Evolutionary conservation across 371 early-diverging fungal genomes (phyloP).

Genomic region (Lichtheimia corymbifera): DNA sequence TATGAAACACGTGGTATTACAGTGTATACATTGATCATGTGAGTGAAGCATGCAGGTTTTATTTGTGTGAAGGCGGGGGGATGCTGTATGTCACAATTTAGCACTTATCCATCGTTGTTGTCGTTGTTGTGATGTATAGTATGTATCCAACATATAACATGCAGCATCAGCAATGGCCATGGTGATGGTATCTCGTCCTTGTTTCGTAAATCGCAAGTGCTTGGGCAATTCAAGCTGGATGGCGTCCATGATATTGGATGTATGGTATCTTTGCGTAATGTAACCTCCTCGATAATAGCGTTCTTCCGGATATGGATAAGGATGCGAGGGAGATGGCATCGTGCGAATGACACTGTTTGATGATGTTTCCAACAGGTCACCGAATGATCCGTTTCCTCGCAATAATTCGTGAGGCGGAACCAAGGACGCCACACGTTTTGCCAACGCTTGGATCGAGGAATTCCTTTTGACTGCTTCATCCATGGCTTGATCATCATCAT

Average conservation of each 20-base stretch:
- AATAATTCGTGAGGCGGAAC: neutral
- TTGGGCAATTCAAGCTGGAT: neutral
- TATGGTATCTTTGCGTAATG: neutral
- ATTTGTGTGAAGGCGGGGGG: too few relatives aligned
- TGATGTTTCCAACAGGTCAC: neutral
- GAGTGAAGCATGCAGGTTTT: too few relatives aligned
- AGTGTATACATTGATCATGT: too few relatives aligned
- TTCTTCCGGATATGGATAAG: neutral
- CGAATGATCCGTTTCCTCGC: neutral
- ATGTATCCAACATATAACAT: neutral
- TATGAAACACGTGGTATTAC: too few relatives aligned
- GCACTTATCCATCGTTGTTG: too few relatives aligned
- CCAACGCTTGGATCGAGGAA: neutral
- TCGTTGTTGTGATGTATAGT: too few relatives aligned
- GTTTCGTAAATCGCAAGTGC: neutral
- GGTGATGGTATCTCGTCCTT: neutral
- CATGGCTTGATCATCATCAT: neutral
- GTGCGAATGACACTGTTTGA: neutral
- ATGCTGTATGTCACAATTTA: too few relatives aligned
- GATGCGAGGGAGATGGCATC: neutral
- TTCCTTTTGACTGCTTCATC: neutral
- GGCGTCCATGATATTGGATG: neutral
- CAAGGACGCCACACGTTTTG: neutral
- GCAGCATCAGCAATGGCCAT: slow-evolving; percentile 1
- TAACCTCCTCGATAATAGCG: neutral